phyloP scores from a whole-genome alignment of 2,329 filamentous ascomycete species.

The Kalmusia sp. region DNA sequence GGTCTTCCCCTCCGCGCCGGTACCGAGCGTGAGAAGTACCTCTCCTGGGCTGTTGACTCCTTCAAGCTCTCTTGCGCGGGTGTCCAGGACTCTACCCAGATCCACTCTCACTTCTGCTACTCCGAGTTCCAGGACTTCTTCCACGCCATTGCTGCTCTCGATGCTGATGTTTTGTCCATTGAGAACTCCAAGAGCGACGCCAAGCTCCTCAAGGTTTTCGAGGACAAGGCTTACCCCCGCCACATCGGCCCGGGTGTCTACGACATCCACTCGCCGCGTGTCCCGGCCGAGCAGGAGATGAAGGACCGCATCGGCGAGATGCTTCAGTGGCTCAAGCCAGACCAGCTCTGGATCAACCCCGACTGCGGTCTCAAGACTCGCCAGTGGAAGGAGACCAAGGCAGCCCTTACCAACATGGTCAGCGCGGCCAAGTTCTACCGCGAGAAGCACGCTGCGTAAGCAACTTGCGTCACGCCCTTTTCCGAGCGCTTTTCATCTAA shows the following conservation, averaged over 20 bases:
- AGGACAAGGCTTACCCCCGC: conserved; percentile 94
- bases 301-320: conserved; percentile 98
- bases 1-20: conserved; percentile 96
- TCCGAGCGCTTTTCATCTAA: conserved; percentile 41
- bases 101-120: conserved; percentile 99
- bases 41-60: conserved; percentile 95
- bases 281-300: conserved; percentile 97
- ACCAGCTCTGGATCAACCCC: conserved; percentile 99
- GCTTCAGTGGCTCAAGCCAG: conserved; percentile 91
- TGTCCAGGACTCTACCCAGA: conserved; percentile 95
- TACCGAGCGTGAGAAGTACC: conserved; percentile 94
- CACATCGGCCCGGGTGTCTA: conserved; percentile 99
- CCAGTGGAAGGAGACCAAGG: conserved; percentile 98
- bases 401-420: conserved; percentile 94
- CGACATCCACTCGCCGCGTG: conserved; percentile 99
- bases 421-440: conserved; percentile 98
- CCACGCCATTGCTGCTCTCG: conserved; percentile 97
- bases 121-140: conserved; percentile 99
- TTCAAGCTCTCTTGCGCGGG: conserved; percentile 96
- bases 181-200: conserved; percentile 99
- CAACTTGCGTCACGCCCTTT: conserved; percentile 24
- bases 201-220: conserved; percentile 98
- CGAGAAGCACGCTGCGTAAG: conserved; percentile 76
- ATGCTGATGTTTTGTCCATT: conserved; percentile 97
- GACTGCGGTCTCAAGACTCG: conserved; percentile 99